These are phyloP conservation scores for Fusarium phyllophilum DNA, from an alignment of 2,329 filamentous ascomycete genomes.

Conservation along the genomic window DNA sequence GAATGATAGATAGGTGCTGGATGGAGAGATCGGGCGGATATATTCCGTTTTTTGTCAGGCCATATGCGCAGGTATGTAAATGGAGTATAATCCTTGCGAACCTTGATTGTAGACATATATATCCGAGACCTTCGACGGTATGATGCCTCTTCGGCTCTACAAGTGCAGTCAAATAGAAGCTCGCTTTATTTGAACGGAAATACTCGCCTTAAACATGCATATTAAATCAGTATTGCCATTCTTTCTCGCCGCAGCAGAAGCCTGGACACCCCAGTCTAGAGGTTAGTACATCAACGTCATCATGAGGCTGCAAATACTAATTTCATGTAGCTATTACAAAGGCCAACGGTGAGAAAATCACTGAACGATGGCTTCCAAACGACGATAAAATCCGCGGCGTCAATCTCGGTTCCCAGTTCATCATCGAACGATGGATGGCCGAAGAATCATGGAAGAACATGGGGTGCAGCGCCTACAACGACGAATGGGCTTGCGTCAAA, in stretches of 20 bases:
- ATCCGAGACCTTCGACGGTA: background rate
- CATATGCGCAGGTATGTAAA: background rate
- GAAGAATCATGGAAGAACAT: slow-evolving; percentile 37
- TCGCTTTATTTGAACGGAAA: fast-evolving
- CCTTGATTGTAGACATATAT: background rate
- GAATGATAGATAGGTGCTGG: fast-evolving
- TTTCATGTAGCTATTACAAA: background rate
- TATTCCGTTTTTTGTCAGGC: background rate
- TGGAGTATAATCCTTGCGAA: background rate
- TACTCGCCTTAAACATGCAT: background rate
- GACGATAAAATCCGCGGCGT: slow-evolving; percentile 39
- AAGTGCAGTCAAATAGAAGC: background rate
- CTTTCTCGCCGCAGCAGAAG: background rate
- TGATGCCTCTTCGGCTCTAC: background rate
- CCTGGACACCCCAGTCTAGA: slow-evolving; percentile 23
- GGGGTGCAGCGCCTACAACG: slow-evolving; percentile 41
- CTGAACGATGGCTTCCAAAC: slow-evolving; percentile 23
- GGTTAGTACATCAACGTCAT: background rate
- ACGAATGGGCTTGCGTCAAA: slow-evolving; percentile 42
- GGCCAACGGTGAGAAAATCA: background rate
- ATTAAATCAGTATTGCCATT: background rate
- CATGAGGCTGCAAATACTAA: background rate
- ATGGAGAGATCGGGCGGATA: background rate
- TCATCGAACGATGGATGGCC: slow-evolving; percentile 44
- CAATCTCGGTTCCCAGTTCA: slow-evolving; percentile 44